These are phyloP conservation scores for Prunus armeniaca DNA, from an alignment of 306 rosid genomes.

Conservation along the genomic window DNA sequence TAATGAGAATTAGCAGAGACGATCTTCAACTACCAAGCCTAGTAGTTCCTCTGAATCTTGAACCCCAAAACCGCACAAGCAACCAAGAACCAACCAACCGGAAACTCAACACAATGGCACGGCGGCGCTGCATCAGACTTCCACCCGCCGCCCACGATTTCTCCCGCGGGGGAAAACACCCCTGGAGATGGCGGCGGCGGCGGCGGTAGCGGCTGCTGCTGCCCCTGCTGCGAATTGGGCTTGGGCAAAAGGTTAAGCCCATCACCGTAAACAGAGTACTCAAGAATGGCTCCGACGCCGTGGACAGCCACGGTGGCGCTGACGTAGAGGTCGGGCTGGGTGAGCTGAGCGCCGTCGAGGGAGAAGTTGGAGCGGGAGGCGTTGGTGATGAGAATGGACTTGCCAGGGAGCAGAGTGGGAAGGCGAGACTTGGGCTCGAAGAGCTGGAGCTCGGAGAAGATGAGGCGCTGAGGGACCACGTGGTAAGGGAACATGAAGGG, in stretches of 20 bases:
- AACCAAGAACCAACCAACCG: slow-evolving; percentile 30
- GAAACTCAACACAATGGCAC: slow-evolving; percentile 26
- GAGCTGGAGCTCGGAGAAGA: slow-evolving; percentile 60
- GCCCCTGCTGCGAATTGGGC: neutral
- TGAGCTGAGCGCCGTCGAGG: slow-evolving; percentile 35
- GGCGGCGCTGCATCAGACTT: slow-evolving; percentile 24
- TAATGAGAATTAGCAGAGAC: too few relatives aligned
- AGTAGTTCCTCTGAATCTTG: slow-evolving; percentile 22
- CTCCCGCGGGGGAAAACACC: neutral
- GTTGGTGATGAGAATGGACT: slow-evolving; percentile 49
- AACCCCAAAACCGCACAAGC: slow-evolving; percentile 22
- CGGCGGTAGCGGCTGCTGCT: neutral
- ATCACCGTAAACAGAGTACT: slow-evolving; percentile 45
- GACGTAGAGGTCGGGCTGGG: slow-evolving; percentile 50
- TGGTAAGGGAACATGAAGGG: slow-evolving; percentile 62
- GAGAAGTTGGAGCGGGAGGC: slow-evolving; percentile 48
- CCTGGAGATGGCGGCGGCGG: neutral
- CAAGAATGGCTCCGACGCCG: slow-evolving; percentile 39
- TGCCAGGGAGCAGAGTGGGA: slow-evolving; percentile 67
- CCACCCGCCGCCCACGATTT: neutral
- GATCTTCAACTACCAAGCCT: slow-evolving; percentile 4
- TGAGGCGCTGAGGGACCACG: slow-evolving; percentile 68
- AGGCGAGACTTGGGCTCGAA: slow-evolving; percentile 43
- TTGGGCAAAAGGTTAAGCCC: slow-evolving; percentile 4
- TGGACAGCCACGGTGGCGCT: slow-evolving; percentile 51